Evolutionary conservation across 2,329 filamentous ascomycete species (phyloP), one percentile per base, ranked within the genome.

Genomic region (Escovopsis weberi): DNA sequence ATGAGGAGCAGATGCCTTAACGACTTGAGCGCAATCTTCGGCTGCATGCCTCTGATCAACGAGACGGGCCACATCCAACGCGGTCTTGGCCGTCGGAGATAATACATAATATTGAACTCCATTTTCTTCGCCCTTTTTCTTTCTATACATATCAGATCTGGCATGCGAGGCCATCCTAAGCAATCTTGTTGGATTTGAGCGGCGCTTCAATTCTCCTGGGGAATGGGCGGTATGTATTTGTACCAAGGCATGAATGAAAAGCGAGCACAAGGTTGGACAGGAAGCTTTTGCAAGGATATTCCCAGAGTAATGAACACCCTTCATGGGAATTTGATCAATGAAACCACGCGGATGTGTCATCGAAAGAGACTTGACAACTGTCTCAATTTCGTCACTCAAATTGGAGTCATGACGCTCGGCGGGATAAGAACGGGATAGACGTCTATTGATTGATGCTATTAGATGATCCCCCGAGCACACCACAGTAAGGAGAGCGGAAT

Each of bases 1-100:
- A 52, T 54, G n/a, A 52, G 59, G n/a, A 59, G 52, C 46, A 48
- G 52, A 38, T 64, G 61, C 43, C 47, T 64, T 3, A 61, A 62
- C 37, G 52, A 59, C 40, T 61, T 60, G 39, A 53, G 53, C 18
- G 49, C 55, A 26, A 46, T 59, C 39, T 57, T 63, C 38, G 52
- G 54, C 5, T 63, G 59, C 36, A 58, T 62, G 51, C 58, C 60
- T 2, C 48, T 64, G 35, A 42, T 61, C 8, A 50, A 60, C 19
- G 57, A 59, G 47, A 54, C 52, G 4, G 54, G 53, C n/a, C 56
- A 56, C 35, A 53, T 61, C n/a, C 50, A 56, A n/a, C 54, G 50
- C 9, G 59, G 59, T 30, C 55, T 61, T 9, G 37, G 28, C 28
- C 28, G 11, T 32, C 28, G 11, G 28, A 32, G 11, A 32, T 32